Evolutionary conservation across 768 basidiomycete genomes (phyloP).

Genomic region (Lactarius psammicola): DNA sequence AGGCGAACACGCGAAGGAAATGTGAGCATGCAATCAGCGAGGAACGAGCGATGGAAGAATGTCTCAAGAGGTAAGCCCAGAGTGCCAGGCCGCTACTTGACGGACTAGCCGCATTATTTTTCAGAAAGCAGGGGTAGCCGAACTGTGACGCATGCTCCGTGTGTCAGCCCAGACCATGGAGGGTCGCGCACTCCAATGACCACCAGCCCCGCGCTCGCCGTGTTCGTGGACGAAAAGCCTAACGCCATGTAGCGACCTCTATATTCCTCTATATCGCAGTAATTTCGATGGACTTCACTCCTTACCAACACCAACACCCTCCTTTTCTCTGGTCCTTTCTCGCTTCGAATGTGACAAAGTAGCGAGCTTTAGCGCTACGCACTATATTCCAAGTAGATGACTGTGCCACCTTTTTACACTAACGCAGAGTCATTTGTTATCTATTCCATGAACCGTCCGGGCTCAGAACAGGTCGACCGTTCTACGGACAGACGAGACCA

Average conservation of each 20-base stretch:
- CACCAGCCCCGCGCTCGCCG: not conserved
- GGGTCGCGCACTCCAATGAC: not conserved
- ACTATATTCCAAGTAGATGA: not conserved
- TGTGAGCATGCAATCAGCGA: constrained; percentile 15
- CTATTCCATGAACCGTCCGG: not conserved
- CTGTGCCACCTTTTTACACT: not conserved
- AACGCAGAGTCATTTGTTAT: not conserved
- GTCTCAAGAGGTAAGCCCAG: constrained; percentile 13
- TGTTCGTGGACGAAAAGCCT: not conserved
- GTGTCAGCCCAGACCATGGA: not conserved
- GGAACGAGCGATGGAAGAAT: constrained; percentile 21
- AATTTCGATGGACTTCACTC: not conserved
- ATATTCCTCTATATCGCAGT: not conserved
- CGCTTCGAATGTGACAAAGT: not conserved
- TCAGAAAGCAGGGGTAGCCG: not conserved
- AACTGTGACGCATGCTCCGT: not conserved
- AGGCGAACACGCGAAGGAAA: constrained; percentile 12
- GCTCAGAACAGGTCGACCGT: constrained; percentile 35
- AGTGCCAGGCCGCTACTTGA: constrained; percentile 18
- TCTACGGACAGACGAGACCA: constrained; percentile 32
- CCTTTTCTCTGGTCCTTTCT: not conserved
- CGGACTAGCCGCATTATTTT: constrained; percentile 20
- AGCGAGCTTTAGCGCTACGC: not conserved
- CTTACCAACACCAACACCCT: not conserved
- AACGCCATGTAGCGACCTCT: too few relatives aligned